Evolutionary conservation across 345 rosid species (phyloP).

Genomic region (Gossypium thurberi): DNA sequence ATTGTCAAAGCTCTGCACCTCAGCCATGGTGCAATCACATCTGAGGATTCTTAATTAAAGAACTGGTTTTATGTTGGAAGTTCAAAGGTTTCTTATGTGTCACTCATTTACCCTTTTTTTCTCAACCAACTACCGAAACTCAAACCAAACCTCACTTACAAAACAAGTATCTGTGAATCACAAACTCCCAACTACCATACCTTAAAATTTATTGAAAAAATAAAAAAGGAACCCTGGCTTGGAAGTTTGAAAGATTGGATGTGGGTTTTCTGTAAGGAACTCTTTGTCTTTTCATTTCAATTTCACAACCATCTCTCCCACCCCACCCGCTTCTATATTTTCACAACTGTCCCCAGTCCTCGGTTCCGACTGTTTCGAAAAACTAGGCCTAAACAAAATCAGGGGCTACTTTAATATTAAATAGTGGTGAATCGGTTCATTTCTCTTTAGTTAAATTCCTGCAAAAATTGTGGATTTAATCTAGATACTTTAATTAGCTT

Average conservation of each 20-base stretch:
- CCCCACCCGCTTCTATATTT: not conserved
- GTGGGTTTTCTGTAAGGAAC: not conserved
- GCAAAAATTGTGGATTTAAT: too few relatives aligned
- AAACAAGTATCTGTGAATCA: slow-evolving; percentile 24
- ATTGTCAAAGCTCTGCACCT: slow-evolving; percentile 26
- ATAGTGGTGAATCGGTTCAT: too few relatives aligned
- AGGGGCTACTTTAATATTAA: too few relatives aligned
- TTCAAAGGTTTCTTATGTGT: slow-evolving; percentile 20
- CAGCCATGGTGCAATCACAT: slow-evolving; percentile 28
- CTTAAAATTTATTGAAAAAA: not conserved
- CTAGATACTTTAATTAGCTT: too few relatives aligned
- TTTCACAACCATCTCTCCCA: not conserved
- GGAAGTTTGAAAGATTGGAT: not conserved
- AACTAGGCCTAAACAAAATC: too few relatives aligned
- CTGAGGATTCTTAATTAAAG: not conserved
- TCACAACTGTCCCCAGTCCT: not conserved
- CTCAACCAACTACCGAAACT: slow-evolving; percentile 38
- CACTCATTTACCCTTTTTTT: slow-evolving; percentile 25
- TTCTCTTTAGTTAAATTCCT: too few relatives aligned
- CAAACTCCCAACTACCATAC: slow-evolving; percentile 7
- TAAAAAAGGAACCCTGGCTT: not conserved
- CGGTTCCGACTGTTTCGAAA: not conserved
- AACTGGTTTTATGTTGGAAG: not conserved
- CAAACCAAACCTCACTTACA: slow-evolving; percentile 67
- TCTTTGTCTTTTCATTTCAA: not conserved